Evolutionary conservation across 129 eudicot species (phyloP), one percentile per base, ranked within the genome.

Genomic region (Apium graveolens): DNA sequence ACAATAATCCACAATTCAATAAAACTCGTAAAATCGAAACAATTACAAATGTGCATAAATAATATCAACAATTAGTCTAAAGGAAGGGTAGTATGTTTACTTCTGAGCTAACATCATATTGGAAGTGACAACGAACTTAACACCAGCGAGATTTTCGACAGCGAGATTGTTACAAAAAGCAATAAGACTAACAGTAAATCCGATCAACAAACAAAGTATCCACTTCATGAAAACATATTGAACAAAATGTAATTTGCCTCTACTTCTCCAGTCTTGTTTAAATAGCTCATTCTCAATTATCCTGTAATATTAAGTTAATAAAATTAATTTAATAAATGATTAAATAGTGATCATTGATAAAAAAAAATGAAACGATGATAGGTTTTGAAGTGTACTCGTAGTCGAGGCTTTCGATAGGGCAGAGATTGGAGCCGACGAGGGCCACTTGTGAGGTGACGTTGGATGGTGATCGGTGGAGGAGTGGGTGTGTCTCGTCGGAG

Each of bases 391-490:
- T n/a, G 4, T 55, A 93, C 98, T 93, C 98, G 70, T 93, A 93
- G 73, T 93, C 98, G 78, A 93, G 98, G 79, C 98, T 93, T 85
- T 93, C 96, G 75, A 93, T 84, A 18, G 90, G 92, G 82, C 94
- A 90, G 76, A 86, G 78, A 76, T 79, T 87, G 80, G 96, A 88
- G 79, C 97, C 97, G 65, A 92, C 96, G 78, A 92, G 83, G 51
- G 97, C 97, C 71, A 90, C 82, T 76, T 92, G 97, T 37, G 97
- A 92, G 60, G 96, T 90, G 79, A 38, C 42, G 81, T 92, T 90
- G 75, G 87, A 87, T 43, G 85, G 43, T 35, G 88, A 82, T 31
- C 88, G 90, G 60, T 85, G 93, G 84, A 89, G 86, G 48, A 86
- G 77, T 31, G 87, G 87, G 38, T 78, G 82, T 53, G 81, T 35